Evolutionary conservation across 495 filamentous ascomycete genomes (phyloP).

Genomic region (Viridothelium virens): DNA sequence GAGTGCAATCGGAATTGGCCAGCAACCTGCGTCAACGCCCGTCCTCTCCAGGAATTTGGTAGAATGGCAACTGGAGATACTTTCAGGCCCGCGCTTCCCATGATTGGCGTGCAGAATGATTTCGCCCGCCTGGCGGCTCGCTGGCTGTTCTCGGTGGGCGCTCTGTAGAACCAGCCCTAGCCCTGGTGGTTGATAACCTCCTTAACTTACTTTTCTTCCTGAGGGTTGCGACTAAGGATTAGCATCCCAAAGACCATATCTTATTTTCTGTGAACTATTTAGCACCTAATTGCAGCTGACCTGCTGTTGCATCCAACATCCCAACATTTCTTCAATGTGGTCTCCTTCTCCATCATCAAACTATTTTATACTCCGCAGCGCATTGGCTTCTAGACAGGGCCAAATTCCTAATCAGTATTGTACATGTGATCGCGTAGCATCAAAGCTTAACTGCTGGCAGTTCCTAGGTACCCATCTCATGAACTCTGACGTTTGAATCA

Average conservation of each 20-base stretch:
- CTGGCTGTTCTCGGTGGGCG: constrained; percentile 71
- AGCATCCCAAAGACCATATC: constrained; percentile 74
- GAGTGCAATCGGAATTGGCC: too few species aligned
- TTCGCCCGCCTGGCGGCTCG: constrained; percentile 84
- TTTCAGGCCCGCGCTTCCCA: background rate
- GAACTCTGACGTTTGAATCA: background rate
- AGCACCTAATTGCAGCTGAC: too few species aligned
- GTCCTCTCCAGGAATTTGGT: background rate
- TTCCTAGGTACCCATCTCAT: background rate
- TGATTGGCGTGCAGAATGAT: constrained; percentile 60
- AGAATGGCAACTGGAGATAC: background rate
- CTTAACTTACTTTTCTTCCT: constrained; percentile 62
- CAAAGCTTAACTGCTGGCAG: background rate
- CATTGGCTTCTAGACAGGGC: too few species aligned
- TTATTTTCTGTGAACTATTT: constrained; percentile 82
- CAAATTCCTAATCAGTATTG: background rate
- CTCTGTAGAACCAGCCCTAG: too few species aligned
- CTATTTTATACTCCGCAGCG: too few species aligned
- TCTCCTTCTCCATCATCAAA: too few species aligned
- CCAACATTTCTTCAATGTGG: too few species aligned
- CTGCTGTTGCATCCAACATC: too few species aligned
- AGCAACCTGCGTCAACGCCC: too few species aligned
- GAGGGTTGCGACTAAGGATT: constrained; percentile 82
- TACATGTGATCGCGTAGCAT: background rate
- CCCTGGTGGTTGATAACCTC: constrained; percentile 64